Evolutionary conservation across 176 grass and related monocot genomes (phyloP).

Genomic region (Rhynchospora pubera): DNA sequence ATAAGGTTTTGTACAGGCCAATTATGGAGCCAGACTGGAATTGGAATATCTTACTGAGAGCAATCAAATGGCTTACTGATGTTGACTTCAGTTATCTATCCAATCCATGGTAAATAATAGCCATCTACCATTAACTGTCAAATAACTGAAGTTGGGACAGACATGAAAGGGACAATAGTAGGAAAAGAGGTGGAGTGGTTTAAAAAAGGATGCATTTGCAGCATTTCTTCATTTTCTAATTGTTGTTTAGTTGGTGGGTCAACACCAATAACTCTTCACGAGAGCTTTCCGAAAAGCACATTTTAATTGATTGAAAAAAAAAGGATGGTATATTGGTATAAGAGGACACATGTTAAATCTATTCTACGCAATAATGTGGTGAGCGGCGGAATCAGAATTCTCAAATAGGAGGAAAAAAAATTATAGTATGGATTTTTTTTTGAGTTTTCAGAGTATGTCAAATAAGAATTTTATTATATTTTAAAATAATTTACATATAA

Average conservation of each 20-base stretch:
- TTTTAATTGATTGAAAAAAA: not conserved
- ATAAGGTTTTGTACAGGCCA: no score
- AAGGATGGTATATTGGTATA: not conserved
- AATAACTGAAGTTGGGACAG: not conserved
- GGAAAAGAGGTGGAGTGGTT: not conserved
- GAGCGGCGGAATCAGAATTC: no score
- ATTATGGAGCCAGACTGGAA: no score
- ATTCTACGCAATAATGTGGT: not conserved
- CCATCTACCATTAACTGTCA: slow-evolving; percentile 17
- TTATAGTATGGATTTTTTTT: no score
- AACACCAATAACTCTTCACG: not conserved
- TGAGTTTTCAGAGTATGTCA: no score
- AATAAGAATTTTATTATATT: no score
- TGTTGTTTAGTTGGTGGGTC: not conserved
- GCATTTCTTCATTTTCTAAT: not conserved
- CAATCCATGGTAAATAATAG: not conserved
- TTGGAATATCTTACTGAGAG: no score
- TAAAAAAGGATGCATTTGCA: not conserved
- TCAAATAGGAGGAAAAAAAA: no score
- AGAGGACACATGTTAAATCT: not conserved
- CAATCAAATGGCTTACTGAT: no score
- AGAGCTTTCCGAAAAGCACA: not conserved
- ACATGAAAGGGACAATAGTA: not conserved
- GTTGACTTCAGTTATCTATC: not conserved
- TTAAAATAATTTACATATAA: no score